Evolutionary conservation across 2,329 filamentous ascomycete species (phyloP).

Genomic region (Nemania diffusa): DNA sequence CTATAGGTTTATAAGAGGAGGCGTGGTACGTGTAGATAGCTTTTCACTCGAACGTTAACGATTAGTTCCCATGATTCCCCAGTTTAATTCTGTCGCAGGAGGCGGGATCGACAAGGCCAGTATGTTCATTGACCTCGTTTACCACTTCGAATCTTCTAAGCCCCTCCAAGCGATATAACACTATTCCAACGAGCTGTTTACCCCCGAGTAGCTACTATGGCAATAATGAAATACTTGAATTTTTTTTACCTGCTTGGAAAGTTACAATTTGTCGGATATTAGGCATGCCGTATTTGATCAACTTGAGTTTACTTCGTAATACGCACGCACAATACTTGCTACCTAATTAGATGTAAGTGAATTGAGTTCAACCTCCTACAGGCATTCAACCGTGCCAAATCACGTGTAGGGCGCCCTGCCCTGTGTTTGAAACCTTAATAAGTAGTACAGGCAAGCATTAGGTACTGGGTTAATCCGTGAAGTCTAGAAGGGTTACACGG

Average conservation of each 20-base stretch:
- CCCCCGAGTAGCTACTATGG: background rate
- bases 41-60: constrained; percentile 6
- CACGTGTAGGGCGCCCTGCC: background rate
- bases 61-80: background rate
- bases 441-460: background rate
- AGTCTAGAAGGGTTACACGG: too few species aligned
- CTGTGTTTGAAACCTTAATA: background rate
- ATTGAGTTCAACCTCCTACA: background rate
- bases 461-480: too few species aligned
- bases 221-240: background rate
- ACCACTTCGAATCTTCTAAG: background rate
- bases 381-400: background rate
- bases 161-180: background rate
- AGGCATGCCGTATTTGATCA: background rate
- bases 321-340: background rate
- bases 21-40: constrained; percentile 23
- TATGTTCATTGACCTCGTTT: background rate
- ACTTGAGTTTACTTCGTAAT: background rate
- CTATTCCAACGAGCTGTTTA: background rate
- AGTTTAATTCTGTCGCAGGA: background rate
- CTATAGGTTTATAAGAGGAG: constrained; percentile 6
- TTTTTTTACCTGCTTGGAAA: background rate
- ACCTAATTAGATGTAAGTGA: background rate
- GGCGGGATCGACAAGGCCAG: background rate
- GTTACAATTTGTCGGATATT: background rate